Conservation (phyloP, 331 rosid genomes). For the Acacia pycnantha region DNA sequence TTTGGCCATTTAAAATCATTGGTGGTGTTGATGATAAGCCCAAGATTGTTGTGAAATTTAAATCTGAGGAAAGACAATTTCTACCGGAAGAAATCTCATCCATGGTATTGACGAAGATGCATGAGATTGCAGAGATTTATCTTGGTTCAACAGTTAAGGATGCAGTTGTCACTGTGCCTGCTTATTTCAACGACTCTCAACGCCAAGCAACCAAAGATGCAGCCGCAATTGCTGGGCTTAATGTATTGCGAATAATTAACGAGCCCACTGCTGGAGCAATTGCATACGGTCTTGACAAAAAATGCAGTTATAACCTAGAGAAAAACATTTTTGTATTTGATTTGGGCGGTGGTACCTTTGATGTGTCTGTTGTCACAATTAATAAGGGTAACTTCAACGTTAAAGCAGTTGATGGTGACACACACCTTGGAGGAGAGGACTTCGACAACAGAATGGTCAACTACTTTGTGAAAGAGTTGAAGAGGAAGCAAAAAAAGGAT, state of each 20-base stretch:
- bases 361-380: neutral
- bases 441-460: neutral
- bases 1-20: neutral
- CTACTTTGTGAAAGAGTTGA: neutral
- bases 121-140: neutral
- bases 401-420: neutral
- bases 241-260: neutral
- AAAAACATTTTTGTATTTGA: neutral
- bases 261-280: neutral
- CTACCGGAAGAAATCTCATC: neutral
- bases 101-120: neutral
- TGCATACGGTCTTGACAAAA: neutral
- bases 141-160: neutral
- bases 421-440: neutral
- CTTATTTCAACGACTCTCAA: neutral
- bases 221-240: neutral
- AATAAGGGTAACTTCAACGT: neutral
- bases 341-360: neutral
- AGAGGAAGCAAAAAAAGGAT: neutral
- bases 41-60: neutral
- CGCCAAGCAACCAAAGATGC: neutral
- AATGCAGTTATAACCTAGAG: neutral
- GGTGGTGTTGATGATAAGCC: neutral
- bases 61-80: neutral
- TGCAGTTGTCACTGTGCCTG: neutral